These are phyloP conservation scores for Thielaviopsis populi DNA, from an alignment of 2,329 filamentous ascomycete species.

Conservation along the genomic window DNA sequence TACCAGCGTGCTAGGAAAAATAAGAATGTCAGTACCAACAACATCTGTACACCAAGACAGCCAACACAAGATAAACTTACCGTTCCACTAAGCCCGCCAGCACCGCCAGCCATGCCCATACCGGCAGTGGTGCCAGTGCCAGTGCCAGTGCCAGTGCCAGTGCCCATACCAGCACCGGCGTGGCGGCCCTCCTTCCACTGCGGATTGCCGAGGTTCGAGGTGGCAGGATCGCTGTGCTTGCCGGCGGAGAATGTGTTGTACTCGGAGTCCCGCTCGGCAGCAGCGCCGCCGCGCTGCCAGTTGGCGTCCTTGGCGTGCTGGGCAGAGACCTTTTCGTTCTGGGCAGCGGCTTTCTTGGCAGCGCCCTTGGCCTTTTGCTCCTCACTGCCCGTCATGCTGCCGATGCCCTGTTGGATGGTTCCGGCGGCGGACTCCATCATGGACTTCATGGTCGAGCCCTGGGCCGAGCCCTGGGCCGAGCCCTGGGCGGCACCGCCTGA, in stretches of 20 bases:
- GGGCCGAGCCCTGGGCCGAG: conserved; percentile 52
- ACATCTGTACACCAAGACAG: neutral
- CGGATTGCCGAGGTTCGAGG: neutral
- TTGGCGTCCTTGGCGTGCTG: conserved; percentile 40
- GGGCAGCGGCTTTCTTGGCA: conserved; percentile 42
- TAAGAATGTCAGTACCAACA: neutral
- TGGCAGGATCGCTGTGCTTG: neutral
- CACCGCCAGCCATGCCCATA: neutral
- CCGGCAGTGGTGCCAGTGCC: neutral
- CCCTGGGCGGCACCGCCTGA: conserved; percentile 22
- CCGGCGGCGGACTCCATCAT: conserved; percentile 60
- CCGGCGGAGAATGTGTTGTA: conserved; percentile 20
- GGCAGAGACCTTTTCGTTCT: conserved; percentile 31
- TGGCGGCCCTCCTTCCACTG: neutral
- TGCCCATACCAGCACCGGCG: neutral
- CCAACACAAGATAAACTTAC: neutral
- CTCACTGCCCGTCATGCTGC: conserved; percentile 56
- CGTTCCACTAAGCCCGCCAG: neutral
- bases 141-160: neutral
- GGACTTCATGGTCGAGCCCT: conserved; percentile 62
- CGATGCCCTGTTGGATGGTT: conserved; percentile 55
- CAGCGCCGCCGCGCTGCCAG: conserved; percentile 71
- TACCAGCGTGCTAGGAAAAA: neutral
- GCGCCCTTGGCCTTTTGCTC: conserved; percentile 52
- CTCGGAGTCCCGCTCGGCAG: conserved; percentile 59